Base-by-base conservation (phyloP, 2,329 filamentous ascomycete genomes). In the Exophiala oligosperma region DNA sequence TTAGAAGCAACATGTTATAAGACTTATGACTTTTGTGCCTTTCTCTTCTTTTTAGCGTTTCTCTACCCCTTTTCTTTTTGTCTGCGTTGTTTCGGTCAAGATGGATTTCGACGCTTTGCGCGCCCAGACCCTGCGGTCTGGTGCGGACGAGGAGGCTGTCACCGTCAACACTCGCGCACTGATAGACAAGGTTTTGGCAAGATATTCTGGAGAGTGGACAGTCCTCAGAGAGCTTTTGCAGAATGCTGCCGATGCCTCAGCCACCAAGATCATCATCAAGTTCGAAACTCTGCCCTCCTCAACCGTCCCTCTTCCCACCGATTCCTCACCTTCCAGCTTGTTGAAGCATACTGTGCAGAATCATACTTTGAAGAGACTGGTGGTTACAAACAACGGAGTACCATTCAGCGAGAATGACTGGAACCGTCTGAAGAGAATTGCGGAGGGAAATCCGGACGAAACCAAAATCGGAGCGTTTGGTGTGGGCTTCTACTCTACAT, bases 381-480 rank as follows among this genome's bases (percentile, higher is more conserved):
- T 97, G 8, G 92, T 97, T 5, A 89, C 91, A 61, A 99, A 99
- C 69, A 89, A 99, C 74, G 94, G 94, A 37, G 84, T 91, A 64
- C 83, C 91, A 0, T 99, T 99, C 70, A 89, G 86, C 52, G 84
- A 89, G 67, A 95, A 92, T 17, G 94, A 99, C 74, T 99, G 94
- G 94, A 86, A 87, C 47, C 84, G 94, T 54, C 73, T 99, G 64
- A 97, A 97, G 79, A 87, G 93, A 61, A 99, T 99, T 63, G 95
- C 94, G n/a, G 94, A 99, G 73, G 95, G 94, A 48, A 99, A 99
- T 70, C 94, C 94, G 0, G 94, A 99, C 73, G 94, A 99, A 76
- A 97, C 92, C 48, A 99, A 99, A 79, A 99, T 99, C 68, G 94
- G 94, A 54, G 95, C 94, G 2, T 99, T 99, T 72, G 94, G 94